Evolutionary conservation across 179 eudicot species (phyloP).

Genomic region (Actinidia chinensis): DNA sequence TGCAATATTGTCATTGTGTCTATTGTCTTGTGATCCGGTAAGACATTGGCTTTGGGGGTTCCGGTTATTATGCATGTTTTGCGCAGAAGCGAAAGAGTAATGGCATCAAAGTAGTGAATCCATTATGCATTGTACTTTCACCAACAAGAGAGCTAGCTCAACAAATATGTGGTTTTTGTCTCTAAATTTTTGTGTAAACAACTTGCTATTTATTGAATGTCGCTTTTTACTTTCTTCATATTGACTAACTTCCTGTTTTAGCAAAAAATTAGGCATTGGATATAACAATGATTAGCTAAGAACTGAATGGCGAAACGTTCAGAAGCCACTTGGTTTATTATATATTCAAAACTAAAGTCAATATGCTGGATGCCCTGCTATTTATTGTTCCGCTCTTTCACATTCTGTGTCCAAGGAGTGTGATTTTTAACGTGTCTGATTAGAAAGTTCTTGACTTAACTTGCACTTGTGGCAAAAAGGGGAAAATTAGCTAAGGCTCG

Average conservation of each 20-base stretch:
- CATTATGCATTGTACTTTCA: constrained; percentile 81
- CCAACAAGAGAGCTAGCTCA: constrained; percentile 99
- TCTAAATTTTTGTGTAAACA: not conserved
- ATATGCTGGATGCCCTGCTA: not conserved
- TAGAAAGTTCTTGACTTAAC: not conserved
- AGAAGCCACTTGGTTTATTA: not conserved
- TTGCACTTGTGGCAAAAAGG: not conserved
- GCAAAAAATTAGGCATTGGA: not conserved
- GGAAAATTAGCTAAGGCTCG: not conserved
- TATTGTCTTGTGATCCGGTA: constrained; percentile 47
- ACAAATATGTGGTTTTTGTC: constrained; percentile 43
- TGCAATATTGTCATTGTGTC: not conserved
- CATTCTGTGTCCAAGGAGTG: not conserved
- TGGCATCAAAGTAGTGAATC: constrained; percentile 48
- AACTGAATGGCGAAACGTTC: not conserved
- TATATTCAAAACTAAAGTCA: not conserved
- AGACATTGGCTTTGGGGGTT: constrained; percentile 93
- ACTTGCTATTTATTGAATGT: not conserved
- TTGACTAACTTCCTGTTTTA: too few species aligned
- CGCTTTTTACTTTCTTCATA: not conserved
- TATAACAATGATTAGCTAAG: not conserved
- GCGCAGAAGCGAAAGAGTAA: constrained; percentile 54
- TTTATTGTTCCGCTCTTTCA: constrained; percentile 3
- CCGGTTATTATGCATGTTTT: constrained; percentile 85
- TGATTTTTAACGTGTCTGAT: constrained; percentile 1